Percentiles rank a stretch among this genome's conserved stretches.
phyloP scores from a whole-genome alignment of 805 yeast species.

The Sugiyamaella smithiae region DNA sequence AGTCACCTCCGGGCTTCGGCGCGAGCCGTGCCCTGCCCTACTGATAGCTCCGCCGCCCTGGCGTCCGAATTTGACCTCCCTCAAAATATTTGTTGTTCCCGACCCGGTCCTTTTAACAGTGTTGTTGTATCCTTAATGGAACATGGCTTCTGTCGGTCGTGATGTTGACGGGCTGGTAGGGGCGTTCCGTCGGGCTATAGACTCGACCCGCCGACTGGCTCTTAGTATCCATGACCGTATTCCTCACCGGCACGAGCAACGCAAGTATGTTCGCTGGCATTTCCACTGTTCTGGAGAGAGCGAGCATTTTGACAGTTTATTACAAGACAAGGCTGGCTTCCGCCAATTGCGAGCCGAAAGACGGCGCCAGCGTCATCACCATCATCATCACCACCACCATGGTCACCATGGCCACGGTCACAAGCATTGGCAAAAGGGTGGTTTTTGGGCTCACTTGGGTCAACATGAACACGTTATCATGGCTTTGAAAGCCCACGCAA shows the following conservation, averaged over 20 bases:
- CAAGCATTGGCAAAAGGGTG: no score
- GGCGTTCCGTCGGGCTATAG: conserved; percentile 1
- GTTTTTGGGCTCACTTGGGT: not conserved
- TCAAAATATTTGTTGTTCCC: not conserved
- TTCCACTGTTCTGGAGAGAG: no score
- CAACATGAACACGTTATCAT: conserved; percentile 33
- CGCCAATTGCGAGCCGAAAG: no score
- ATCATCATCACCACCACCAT: conserved; percentile 6
- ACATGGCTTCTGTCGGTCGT: not conserved
- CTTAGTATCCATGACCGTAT: conserved; percentile 8
- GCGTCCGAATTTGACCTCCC: not conserved
- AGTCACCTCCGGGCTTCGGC: not conserved
- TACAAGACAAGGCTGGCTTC: not conserved
- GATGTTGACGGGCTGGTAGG: not conserved
- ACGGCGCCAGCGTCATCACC: conserved; percentile 6
- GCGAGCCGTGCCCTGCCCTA: not conserved
- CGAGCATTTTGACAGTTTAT: not conserved
- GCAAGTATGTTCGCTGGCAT: not conserved
- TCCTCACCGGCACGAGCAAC: conserved; percentile 8
- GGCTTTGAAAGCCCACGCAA: not conserved
- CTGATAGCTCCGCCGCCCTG: not conserved
- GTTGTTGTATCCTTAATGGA: no score
- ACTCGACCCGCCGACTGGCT: conserved; percentile 10
- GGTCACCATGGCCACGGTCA: conserved; percentile 1
- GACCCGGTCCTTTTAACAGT: no score